Evolutionary conservation across 768 basidiomycete species (phyloP), one percentile per base, ranked within the genome.

Genomic region (Baorangia bicolor): DNA sequence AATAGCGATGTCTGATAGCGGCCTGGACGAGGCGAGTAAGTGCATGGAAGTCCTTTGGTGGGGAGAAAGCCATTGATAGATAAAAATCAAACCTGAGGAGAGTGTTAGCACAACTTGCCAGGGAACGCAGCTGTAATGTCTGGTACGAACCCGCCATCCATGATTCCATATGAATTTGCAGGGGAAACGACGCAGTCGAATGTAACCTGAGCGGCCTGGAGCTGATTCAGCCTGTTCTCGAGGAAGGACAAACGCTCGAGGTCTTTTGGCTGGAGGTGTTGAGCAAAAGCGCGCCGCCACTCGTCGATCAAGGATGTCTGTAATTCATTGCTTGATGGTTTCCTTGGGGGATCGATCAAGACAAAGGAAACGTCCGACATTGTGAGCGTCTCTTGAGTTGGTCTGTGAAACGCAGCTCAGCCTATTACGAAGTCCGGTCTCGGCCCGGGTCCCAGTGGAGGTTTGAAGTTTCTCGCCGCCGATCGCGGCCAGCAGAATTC

Each of bases 161-260:
- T 57, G 51, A 57, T 52, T 6, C 45, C 56, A 16, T 53, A 57
- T 10, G 51, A 53, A 31, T 53, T 53, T 13, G 50, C 56, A 9
- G 50, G 56, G 12, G 56, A 52, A 14, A 47, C 56, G 39, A 57
- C 20, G 14, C 50, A 57, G 45, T 57, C 56, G 34, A 57, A 52
- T 25, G 49, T 45, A 2, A 51, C 25, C 3, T 25, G 53, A 12
- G 33, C 25, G 10, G 16, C 35, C 16, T 25, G 1, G 55, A 51
- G 37, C 13, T 41, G 35, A 6, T 33, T 23, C 27, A 56, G n/a
- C 39, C 27, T 28, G 13, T 1, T 21, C 27, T 56, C 49, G 9
- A 46, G 12, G 12, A 57, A 57, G 33, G 45, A 28, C 44, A 52
- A 47, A 10, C 56, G 50, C 27, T 41, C 39, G 31, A 57, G 50